phyloP scores from a whole-genome alignment of 108 stramenopile genomes.

The Cylindrotheca closterium region DNA sequence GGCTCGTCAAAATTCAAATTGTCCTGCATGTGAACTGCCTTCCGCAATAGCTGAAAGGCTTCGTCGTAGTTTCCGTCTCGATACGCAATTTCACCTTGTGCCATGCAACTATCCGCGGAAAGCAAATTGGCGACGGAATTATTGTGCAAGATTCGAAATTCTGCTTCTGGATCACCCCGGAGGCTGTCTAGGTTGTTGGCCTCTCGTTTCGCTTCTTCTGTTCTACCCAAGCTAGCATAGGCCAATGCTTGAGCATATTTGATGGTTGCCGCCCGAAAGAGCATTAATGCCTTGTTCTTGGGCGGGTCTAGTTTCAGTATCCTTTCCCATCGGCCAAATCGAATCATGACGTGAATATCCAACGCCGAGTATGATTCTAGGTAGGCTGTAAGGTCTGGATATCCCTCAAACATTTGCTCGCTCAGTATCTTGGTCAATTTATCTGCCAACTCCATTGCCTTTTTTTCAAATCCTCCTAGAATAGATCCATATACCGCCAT shows the following conservation, averaged over 20 bases:
- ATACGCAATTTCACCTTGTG: constrained; percentile 87
- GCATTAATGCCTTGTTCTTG: constrained; percentile 66
- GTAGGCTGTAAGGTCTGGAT: constrained; percentile 71
- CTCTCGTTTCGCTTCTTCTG: constrained; percentile 57
- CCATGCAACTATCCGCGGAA: constrained; percentile 78
- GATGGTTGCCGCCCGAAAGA: constrained; percentile 65
- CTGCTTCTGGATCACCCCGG: constrained; percentile 59
- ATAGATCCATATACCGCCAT: constrained; percentile 82
- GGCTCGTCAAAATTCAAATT: constrained; percentile 83
- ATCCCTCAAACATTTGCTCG: constrained; percentile 69
- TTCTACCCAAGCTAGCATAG: constrained; percentile 51
- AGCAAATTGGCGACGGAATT: constrained; percentile 64
- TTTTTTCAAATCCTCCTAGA: constrained; percentile 75
- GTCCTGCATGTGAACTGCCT: constrained; percentile 77
- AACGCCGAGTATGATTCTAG: constrained; percentile 79
- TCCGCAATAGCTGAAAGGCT: constrained; percentile 68
- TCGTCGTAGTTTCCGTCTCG: constrained; percentile 62
- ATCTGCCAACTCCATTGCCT: constrained; percentile 65
- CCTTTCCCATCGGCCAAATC: constrained; percentile 85
- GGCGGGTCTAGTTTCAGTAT: constrained; percentile 61
- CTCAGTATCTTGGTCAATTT: constrained; percentile 51
- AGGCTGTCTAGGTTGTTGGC: constrained; percentile 60
- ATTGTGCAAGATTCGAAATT: constrained; percentile 80
- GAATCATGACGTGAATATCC: constrained; percentile 80
- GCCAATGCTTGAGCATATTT: constrained; percentile 71